Evolutionary conservation across 495 filamentous ascomycete genomes (phyloP), one percentile per base, ranked within the genome.

Genomic region (Xylaria grammica): DNA sequence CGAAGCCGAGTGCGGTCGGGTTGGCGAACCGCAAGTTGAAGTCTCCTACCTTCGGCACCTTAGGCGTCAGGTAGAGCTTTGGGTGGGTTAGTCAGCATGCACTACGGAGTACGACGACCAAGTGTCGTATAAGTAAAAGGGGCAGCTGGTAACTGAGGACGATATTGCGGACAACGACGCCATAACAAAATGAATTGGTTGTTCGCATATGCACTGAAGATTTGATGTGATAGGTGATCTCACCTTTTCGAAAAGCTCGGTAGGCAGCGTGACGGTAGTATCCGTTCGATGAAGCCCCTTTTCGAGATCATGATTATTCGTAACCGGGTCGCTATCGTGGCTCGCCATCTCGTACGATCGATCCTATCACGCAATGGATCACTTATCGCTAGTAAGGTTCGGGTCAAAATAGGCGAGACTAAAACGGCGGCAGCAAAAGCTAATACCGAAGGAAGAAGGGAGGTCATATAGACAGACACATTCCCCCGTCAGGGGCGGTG

Each of bases 201-300:
- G 11, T 5, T 36, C 11, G 32, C 32, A 11, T 11, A 36, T 36
- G 32, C 5, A 11, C 32, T 36, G 32, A 17, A 17, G 15, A 17
- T 42, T 9, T 15, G 40, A 42, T 42, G n/a, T n/a, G n/a, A 29
- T 27, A 60, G 8, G 22, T 20, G 4, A 15, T 26, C 58, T 52
- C 57, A 77, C 78, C 72, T 85, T 85, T 74, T 86, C 82, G 46
- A 85, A 86, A 24, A 85, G 73, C 77, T 85, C 83, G 15, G 82
- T 81, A 5, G 82, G 80, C 70, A 84, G 80, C 8, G 78, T 80
- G 48, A 82, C 76, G 8, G 65, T 69, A 11, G 78, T 80, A 0
- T 69, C 69, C 7, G 77, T 71, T 50, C 74, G 67, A 52, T 78
- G 60, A 24, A 80, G 65, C 38, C 76, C 77, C 60, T 76, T 80